A percentile compares a stretch with the other conserved stretches of the same genome.
Evolutionary conservation across 192 early-diverging fungal genomes (phyloP).

Genomic region (Coemansia sp.): DNA sequence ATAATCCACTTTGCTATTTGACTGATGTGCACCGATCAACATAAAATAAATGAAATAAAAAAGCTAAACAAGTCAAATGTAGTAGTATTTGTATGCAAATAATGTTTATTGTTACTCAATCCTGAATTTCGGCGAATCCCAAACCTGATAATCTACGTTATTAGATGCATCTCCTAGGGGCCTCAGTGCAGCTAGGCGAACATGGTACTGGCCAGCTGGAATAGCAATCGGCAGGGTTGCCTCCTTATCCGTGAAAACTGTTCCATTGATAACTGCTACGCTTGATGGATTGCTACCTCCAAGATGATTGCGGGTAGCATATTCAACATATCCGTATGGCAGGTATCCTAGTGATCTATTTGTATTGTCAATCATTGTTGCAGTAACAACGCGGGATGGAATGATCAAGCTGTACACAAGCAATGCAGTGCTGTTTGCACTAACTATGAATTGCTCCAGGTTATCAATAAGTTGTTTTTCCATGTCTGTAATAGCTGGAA

Average conservation of each 20-base stretch:
- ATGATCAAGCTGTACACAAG: constrained; percentile 20
- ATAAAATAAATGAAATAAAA: too few species aligned
- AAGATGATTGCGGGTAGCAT: constrained; percentile 14
- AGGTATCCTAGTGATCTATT: constrained; percentile 27
- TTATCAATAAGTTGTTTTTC: not conserved
- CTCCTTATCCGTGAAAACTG: constrained; percentile 20
- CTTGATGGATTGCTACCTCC: not conserved
- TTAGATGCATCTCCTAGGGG: constrained; percentile 35
- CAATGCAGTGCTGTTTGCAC: not conserved
- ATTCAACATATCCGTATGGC: constrained; percentile 32
- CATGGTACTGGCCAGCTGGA: constrained; percentile 36
- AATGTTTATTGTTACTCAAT: constrained; percentile 8
- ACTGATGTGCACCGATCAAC: too few species aligned
- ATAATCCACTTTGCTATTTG: too few species aligned
- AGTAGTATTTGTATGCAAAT: too few species aligned
- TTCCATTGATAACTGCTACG: constrained; percentile 5
- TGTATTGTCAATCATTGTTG: constrained; percentile 10
- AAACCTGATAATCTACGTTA: constrained; percentile 35
- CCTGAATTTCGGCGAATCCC: constrained; percentile 33
- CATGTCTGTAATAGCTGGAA: constrained; percentile 18
- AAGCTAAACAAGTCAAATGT: too few species aligned
- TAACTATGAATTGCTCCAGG: constrained; percentile 1
- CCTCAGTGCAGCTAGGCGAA: constrained; percentile 22
- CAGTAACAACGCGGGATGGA: constrained; percentile 19
- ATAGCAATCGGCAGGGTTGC: not conserved